phyloP scores from a whole-genome alignment of 495 filamentous ascomycete genomes.

The Chaetomium fimeti region DNA sequence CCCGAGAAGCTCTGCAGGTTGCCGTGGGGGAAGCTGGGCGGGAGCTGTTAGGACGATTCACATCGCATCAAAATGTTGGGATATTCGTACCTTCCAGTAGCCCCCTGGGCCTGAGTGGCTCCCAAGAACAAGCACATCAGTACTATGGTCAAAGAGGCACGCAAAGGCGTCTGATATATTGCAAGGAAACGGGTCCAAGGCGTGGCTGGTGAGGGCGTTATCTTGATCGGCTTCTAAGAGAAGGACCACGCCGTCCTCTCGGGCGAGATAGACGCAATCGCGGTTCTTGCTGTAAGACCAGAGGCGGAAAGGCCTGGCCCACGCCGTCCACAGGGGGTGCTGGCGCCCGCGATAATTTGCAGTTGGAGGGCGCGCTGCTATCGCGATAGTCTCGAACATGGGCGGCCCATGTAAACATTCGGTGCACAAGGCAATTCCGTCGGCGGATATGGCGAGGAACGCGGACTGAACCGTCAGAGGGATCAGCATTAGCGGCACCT shows the following conservation, averaged over 20 bases:
- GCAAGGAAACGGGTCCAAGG: constrained; percentile 56
- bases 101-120: constrained; percentile 82
- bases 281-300: constrained; percentile 55
- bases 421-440: constrained; percentile 59
- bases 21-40: constrained; percentile 40
- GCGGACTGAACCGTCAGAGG: constrained; percentile 63
- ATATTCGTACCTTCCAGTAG: constrained; percentile 61
- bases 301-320: constrained; percentile 69
- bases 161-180: constrained; percentile 68
- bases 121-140: constrained; percentile 75
- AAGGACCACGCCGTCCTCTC: constrained; percentile 74
- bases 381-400: constrained; percentile 40
- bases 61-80: neutral
- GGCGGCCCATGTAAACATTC: constrained; percentile 54
- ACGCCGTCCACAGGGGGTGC: constrained; percentile 56
- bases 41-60: constrained; percentile 25
- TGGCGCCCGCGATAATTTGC: constrained; percentile 41
- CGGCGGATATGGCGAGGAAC: constrained; percentile 62
- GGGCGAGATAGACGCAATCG: constrained; percentile 74
- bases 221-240: constrained; percentile 63
- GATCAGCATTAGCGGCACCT: constrained; percentile 64
- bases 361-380: constrained; percentile 34
- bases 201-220: constrained; percentile 40
- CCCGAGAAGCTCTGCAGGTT: constrained; percentile 48
- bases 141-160: constrained; percentile 48